Evolutionary conservation across 1,284 basidiomycete genomes (phyloP), one percentile per base, ranked within the genome.

Genomic region (Puccinia horiana): DNA sequence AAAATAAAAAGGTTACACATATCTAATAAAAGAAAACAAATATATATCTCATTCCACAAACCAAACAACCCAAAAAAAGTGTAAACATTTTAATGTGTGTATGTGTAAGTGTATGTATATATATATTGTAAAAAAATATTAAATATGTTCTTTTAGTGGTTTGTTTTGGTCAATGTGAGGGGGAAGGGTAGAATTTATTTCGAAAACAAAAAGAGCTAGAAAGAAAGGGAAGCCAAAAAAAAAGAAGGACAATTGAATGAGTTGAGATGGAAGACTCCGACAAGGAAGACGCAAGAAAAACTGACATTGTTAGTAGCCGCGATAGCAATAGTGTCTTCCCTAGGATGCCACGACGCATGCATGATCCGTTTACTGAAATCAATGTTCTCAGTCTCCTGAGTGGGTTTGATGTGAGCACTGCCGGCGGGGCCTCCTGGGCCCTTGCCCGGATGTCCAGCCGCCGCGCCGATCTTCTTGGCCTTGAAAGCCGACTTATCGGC

Each of bases 401-500:
- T 91, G 84, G 95, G 93, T 88, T 93, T 92, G 35, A 40, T 65
- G 32, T 91, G 85, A 93, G 92, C 4, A 1, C 26, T 26, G 20
- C 47, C 47, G 23, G n/a, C 42, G 42, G n/a, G 2, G 90, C 94
- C 93, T 84, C 90, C 87, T 40, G 90, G 91, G 83, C 94, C 88
- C 16, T 93, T 92, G 0, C 92, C 93, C n/a, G 85, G 85, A 77
- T 84, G 14, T 58, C 83, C 47, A 12, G 44, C 35, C 6, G 63
- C 37, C 35, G 77, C 86, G 4, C 89, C 94, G 83, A 96, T 94
- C 90, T 98, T 98, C 92, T 98, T 99, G 73, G 94, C 94, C 88
- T 99, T 99, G 90, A 99, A 99, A 6, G 96, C 96, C 20, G 95
- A 96, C 89, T 99, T 99, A 89, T 99, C 97, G 6, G 97, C 97